Evolutionary conservation across 1,139 yeast genomes (phyloP), one percentile per base, ranked within the genome.

Genomic region (Pichia sp.): DNA sequence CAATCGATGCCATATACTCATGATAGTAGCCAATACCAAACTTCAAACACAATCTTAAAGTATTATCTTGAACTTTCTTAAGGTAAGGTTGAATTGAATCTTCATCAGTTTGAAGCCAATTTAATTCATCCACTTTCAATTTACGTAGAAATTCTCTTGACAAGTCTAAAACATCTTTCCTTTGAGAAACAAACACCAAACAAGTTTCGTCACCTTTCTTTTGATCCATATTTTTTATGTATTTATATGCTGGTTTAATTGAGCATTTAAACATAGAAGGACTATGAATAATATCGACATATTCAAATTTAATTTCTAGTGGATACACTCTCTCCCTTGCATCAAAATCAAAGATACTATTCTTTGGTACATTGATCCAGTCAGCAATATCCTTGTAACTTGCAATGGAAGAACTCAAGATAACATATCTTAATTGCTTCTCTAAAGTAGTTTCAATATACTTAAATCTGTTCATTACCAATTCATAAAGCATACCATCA

Each of bases 321-420:
- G 81, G 77, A 33, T 64, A 59, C 20, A 69, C 66, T 43, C 93
- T 67, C 30, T 77, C 80, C 33, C 67, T 64, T 0, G 94, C 80
- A 19, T 78, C 70, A 57, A 83, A 88, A 53, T 87, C 89, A 63
- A 70, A 86, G 5, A 80, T 69, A 35, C 76, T 69, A 30, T 64
- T 68, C 26, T 74, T 66, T 2, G 61, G 48, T 25, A 84, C 80
- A 2, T 93, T 95, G 27, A 91, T 62, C 96, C 97, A 93, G 45
- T 81, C 86, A 1, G 86, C 93, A 48, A 89, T 61, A 50, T 86
- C 96, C 42, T 76, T 70, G 4, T 83, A 86, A 56, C 82, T 83
- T 0, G 93, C 76, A 28, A 89, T 59, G 0, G 95, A 77, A 2
- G 77, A 69, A 1, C 86, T 70, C 14, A 91, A 62, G 0, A 76